Conservation (phyloP, 352 stramenopile species). For the Phytophthora brassicae region DNA sequence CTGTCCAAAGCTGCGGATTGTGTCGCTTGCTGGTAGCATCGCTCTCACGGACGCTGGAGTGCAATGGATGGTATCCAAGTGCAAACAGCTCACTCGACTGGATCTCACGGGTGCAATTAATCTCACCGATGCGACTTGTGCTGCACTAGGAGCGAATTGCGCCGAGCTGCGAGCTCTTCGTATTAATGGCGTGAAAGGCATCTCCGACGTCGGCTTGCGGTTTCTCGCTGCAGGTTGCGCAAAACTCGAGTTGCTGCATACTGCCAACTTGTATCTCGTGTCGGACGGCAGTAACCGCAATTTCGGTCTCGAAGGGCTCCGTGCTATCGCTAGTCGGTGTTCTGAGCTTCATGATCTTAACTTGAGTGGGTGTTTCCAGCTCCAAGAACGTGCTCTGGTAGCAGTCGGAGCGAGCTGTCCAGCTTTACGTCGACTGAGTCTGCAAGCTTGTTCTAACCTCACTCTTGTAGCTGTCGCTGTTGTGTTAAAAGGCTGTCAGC, state of each 20-base stretch:
- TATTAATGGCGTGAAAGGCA: constrained; percentile 68
- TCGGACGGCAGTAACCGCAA: constrained; percentile 92
- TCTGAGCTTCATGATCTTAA: constrained; percentile 55
- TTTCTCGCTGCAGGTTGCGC: constrained; percentile 84
- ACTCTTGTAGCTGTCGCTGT: constrained; percentile 65
- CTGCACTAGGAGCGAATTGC: constrained; percentile 46
- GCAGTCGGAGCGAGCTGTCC: constrained; percentile 64
- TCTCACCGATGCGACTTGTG: constrained; percentile 81
- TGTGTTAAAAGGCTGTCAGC: constrained; percentile 59
- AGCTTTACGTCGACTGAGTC: constrained; percentile 62
- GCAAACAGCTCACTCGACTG: constrained; percentile 70
- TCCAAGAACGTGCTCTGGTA: constrained; percentile 79
- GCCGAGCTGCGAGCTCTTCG: constrained; percentile 36
- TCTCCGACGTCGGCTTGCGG: constrained; percentile 84
- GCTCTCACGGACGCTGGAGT: constrained; percentile 91
- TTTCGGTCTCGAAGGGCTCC: constrained; percentile 91
- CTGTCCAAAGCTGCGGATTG: constrained; percentile 44
- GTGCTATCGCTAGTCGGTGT: constrained; percentile 75
- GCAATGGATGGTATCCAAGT: constrained; percentile 85
- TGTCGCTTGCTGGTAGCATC: constrained; percentile 85
- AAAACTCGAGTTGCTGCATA: constrained; percentile 70
- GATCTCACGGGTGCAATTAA: constrained; percentile 82
- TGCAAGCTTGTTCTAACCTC: constrained; percentile 84
- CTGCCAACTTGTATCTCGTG: constrained; percentile 87
- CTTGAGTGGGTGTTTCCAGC: constrained; percentile 76